These are phyloP conservation scores for Cladosporium sp. DNA, from an alignment of 2,329 filamentous ascomycete species.

Conservation along the genomic window DNA sequence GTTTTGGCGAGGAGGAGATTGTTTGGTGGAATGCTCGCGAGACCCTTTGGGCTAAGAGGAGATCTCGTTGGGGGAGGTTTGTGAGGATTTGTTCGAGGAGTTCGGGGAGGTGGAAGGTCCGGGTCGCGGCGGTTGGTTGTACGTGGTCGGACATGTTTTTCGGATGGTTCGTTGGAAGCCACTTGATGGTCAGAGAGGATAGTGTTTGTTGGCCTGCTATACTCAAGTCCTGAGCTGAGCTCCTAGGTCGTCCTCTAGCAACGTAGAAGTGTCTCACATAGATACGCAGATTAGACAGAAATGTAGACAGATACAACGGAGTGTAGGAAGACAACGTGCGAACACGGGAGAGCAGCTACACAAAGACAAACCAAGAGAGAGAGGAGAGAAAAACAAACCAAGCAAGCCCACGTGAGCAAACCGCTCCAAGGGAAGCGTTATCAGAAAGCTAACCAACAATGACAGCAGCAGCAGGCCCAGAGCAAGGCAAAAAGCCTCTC, in stretches of 20 bases:
- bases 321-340: too few species aligned
- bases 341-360: not conserved
- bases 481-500: not conserved
- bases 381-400: not conserved
- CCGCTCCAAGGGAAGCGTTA: constrained; percentile 2
- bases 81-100: constrained; percentile 36
- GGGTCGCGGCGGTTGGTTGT: not conserved
- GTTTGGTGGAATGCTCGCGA: constrained; percentile 26
- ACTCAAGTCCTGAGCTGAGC: not conserved
- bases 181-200: not conserved
- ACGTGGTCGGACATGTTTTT: not conserved
- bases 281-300: not conserved
- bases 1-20: constrained; percentile 23
- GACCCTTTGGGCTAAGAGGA: constrained; percentile 32
- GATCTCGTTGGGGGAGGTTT: constrained; percentile 28
- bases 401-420: not conserved
- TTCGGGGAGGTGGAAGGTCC: constrained; percentile 32
- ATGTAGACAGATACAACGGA: not conserved
- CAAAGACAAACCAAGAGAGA: not conserved
- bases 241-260: not conserved
- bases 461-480: too few species aligned
- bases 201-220: not conserved
- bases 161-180: not conserved
- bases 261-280: not conserved
- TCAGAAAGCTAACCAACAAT: not conserved